These are phyloP conservation scores for Fusarium sp. DNA, from an alignment of 2,329 filamentous ascomycete genomes.

Conservation along the genomic window DNA sequence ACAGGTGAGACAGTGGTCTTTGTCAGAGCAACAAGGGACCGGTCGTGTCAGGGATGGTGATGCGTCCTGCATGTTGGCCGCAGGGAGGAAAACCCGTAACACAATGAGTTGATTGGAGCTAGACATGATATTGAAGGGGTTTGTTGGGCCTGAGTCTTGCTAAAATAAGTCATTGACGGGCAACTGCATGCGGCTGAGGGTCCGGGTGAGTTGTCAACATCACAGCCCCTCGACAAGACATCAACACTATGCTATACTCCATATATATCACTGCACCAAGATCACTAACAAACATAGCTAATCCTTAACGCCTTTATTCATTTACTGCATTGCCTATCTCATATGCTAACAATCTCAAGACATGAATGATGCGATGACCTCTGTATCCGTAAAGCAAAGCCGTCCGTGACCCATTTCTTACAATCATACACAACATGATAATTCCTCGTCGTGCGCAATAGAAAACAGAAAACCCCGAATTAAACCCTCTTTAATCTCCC, in stretches of 20 bases:
- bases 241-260: neutral
- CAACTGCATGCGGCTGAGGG: neutral
- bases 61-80: neutral
- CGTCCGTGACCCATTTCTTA: constrained; percentile 36
- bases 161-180: neutral
- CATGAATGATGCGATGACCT: constrained; percentile 6
- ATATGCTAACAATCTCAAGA: constrained; percentile 26
- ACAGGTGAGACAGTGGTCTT: neutral
- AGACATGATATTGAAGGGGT: neutral
- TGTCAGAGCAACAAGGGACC: neutral
- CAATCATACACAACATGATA: constrained; percentile 21
- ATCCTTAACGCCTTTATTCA: neutral
- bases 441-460: constrained; percentile 6
- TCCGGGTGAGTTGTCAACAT: neutral
- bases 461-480: neutral
- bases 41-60: neutral
- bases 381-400: constrained; percentile 30
- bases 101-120: neutral
- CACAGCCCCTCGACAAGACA: neutral
- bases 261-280: neutral
- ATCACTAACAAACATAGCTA: neutral
- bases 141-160: neutral
- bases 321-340: constrained; percentile 22
- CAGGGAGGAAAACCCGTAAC: neutral
- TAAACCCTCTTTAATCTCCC: neutral